Base-by-base conservation (phyloP, 2,329 filamentous ascomycete genomes). In the Trichoderma endophyticum region DNA sequence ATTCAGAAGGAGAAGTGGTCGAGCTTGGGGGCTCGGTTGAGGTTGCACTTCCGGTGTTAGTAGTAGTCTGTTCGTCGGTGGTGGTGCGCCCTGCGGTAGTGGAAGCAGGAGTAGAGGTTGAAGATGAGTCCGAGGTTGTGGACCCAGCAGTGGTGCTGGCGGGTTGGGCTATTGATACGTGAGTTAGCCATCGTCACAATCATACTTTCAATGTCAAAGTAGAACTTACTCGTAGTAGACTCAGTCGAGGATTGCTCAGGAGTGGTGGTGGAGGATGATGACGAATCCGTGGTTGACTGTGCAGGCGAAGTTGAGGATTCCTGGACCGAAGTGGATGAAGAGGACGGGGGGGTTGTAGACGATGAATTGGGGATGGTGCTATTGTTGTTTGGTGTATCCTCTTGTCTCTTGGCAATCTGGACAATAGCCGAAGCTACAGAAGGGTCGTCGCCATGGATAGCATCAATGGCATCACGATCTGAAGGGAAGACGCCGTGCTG, bases 401-500 rank as follows among this genome's bases (percentile, higher is more conserved):
- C 78, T 74, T 82, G 87, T 74, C 91, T 87, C 80, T 89, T 90
- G 48, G 88, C 91, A 71, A 94, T 82, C 71, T 89, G 87, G 70
- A 91, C 85, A 74, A 93, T 83, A 72, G 88, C 87, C 11, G 86
- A 88, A 21, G 90, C 90, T 48, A 92, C 83, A 48, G 86, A 84
- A 26, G 89, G 86, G 77, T 93, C 86, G 74, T 87, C 86, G 57
- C 84, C 83, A 81, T 90, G 87, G 32, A 92, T 85, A 39, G 86
- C 88, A 79, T 92, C 88, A 70, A 92, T 84, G 30, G 90, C 90
- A 12, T 86, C 84, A 75, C 85, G 86, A 77, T 92, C 91, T 74
- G 89, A 88, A 74, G 88, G 85, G 79, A 90, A 92, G 71, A 93
- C 86, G 72, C 91, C 91, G 77, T 92, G 87, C 78, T 89, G 87